Evolutionary conservation across 805 yeast genomes (phyloP).

Genomic region (Wickerhamomyces hampshirensis): DNA sequence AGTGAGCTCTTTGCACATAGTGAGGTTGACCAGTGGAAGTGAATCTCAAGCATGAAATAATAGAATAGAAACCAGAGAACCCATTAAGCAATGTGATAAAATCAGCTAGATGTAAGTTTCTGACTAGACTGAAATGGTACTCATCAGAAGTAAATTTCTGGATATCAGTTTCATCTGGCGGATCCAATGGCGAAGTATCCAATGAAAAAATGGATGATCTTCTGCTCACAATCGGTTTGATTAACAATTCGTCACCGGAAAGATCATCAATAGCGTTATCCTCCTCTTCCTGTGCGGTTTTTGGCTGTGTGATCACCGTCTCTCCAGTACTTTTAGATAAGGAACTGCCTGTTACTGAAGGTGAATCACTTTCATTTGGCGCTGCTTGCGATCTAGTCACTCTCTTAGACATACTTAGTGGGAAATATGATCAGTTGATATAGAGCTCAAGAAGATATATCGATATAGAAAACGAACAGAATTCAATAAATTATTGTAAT

Average conservation of each 20-base stretch:
- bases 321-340: no score
- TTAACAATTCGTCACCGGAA: slow-evolving; percentile 14
- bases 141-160: slow-evolving; percentile 75
- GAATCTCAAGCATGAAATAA: slow-evolving; percentile 79
- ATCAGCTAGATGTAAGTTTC: slow-evolving; percentile 92
- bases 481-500: no score
- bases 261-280: slow-evolving; percentile 1
- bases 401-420: background rate
- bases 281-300: background rate
- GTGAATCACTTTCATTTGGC: no score
- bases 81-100: slow-evolving; percentile 93
- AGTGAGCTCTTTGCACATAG: slow-evolving; percentile 83
- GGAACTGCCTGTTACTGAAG: no score
- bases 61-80: slow-evolving; percentile 87
- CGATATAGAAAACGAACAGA: no score
- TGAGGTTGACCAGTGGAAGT: slow-evolving; percentile 64
- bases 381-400: background rate
- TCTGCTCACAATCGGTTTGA: slow-evolving; percentile 32
- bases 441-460: no score
- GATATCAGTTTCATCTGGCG: slow-evolving; percentile 74
- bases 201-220: slow-evolving; percentile 51
- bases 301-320: no score
- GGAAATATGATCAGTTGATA: no score
- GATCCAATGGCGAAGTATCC: slow-evolving; percentile 49
- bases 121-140: slow-evolving; percentile 79